Evolutionary conservation across 108 stramenopile species (phyloP).

Genomic region (Chaetoceros tenuissimus): DNA sequence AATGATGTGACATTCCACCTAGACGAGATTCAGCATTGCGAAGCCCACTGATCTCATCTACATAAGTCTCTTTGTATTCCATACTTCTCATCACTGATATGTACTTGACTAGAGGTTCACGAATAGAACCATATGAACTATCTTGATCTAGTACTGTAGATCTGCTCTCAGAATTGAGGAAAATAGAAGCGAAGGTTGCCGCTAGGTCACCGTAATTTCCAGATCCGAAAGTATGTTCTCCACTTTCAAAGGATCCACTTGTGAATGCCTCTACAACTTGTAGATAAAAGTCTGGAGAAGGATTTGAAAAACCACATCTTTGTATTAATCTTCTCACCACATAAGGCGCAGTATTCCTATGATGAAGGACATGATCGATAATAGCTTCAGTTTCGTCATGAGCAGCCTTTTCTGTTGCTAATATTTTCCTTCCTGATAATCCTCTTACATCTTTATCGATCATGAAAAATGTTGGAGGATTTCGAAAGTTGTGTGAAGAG

Average conservation of each 20-base stretch:
- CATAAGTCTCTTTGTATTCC: slow-evolving; percentile 15
- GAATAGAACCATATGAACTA: slow-evolving; percentile 9
- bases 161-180: slow-evolving; percentile 22
- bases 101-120: slow-evolving; percentile 20
- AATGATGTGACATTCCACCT: slow-evolving; percentile 25
- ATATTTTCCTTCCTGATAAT: no score
- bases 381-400: slow-evolving; percentile 59
- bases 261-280: slow-evolving; percentile 12
- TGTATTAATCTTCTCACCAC: slow-evolving; percentile 16
- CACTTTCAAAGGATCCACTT: slow-evolving; percentile 1
- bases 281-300: slow-evolving; percentile 15
- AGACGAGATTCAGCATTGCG: slow-evolving; percentile 25
- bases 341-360: slow-evolving; percentile 25
- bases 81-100: slow-evolving; percentile 34
- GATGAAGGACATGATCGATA: slow-evolving; percentile 47
- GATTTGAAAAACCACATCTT: slow-evolving; percentile 18
- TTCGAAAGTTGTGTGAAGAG: slow-evolving; percentile 43
- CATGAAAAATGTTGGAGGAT: slow-evolving; percentile 51
- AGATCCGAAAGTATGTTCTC: background rate
- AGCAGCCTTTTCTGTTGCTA: no score
- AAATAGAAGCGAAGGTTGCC: slow-evolving; percentile 20
- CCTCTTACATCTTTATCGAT: slow-evolving; percentile 26
- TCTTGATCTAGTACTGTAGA: slow-evolving; percentile 16
- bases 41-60: slow-evolving; percentile 14
- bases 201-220: slow-evolving; percentile 23